Evolutionary conservation across 164 flowering plant genomes (phyloP).

Genomic region (grape (Vitis vinifera)): ASM3070453v1 NC_081818.1:24060501-24061000

Average conservation of each 20-base stretch:
- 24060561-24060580: no score
- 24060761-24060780: constrained; percentile 79
- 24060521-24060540: background rate
- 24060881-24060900: background rate
- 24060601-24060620: no score
- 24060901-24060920: background rate
- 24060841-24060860: constrained; percentile 51
- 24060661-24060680: no score
- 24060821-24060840: constrained; percentile 88
- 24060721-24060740: constrained; percentile 53
- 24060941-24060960: no score
- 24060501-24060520: background rate
- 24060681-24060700: no score
- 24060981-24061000: no score
- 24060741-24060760: constrained; percentile 82
- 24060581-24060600: no score
- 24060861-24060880: background rate
- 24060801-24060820: constrained; percentile 94
- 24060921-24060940: background rate
- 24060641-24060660: no score
- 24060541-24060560: background rate
- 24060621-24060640: no score
- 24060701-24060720: background rate
- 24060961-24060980: no score
- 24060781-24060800: constrained; percentile 78